These are phyloP conservation scores for Ceratobasidium sp. DNA, from an alignment of 1,284 basidiomycete genomes.

Conservation along the genomic window DNA sequence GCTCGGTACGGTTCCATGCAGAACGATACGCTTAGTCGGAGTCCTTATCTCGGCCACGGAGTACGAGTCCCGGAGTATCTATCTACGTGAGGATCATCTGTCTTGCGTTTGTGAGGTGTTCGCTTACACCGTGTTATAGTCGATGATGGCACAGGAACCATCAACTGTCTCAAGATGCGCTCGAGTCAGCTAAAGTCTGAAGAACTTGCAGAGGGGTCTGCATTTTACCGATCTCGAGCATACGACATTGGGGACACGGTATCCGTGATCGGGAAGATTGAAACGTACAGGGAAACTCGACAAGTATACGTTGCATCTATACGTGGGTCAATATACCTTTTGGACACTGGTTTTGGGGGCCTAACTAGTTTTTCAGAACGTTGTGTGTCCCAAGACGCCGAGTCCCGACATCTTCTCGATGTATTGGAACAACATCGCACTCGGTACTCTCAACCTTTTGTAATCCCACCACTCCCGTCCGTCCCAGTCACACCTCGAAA, in stretches of 20 bases:
- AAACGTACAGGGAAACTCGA: constrained; percentile 6
- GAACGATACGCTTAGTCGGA: constrained; percentile 28
- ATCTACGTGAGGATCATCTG: constrained; percentile 12
- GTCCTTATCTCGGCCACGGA: constrained; percentile 16
- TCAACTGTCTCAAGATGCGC: constrained; percentile 31
- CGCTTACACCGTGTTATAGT: not conserved
- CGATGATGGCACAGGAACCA: constrained; percentile 40
- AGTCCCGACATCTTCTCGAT: constrained; percentile 33
- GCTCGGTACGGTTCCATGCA: constrained; percentile 36
- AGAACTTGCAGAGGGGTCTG: constrained; percentile 10
- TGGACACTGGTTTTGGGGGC: not conserved
- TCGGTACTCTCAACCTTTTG: constrained; percentile 32
- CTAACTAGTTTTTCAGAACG: not conserved
- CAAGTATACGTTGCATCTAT: constrained; percentile 35
- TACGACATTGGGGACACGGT: constrained; percentile 28
- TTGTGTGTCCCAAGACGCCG: constrained; percentile 20
- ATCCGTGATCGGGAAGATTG: constrained; percentile 30
- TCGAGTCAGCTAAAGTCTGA: not conserved
- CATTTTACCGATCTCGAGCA: constrained; percentile 6
- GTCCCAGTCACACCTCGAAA: constrained; percentile 19
- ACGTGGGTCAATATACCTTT: not conserved
- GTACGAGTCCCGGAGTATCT: constrained; percentile 39
- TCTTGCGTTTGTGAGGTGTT: no score
- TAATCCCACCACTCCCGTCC: constrained; percentile 28
- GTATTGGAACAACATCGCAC: constrained; percentile 28